Evolutionary conservation across 2,329 filamentous ascomycete genomes (phyloP), one percentile per base, ranked within the genome.

Genomic region (Calonectria pauciramosa): DNA sequence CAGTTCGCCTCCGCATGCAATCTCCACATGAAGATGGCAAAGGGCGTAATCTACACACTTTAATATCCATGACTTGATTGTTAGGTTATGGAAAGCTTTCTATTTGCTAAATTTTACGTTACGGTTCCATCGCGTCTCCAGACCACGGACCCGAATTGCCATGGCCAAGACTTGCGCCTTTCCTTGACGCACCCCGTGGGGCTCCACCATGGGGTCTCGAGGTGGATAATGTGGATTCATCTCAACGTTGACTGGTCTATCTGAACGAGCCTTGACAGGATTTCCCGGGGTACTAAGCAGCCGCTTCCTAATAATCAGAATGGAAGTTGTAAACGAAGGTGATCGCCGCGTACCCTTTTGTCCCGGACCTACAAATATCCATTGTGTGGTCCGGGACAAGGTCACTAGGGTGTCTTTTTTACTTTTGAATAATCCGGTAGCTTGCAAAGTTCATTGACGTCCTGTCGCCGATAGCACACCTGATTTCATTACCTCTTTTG

Each of bases 41-140:
- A 63, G 56, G 56, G 56, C 56, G 36, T 41, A 63, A 63, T 63
- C 56, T 41, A 63, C 56, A 63, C 16, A 23, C 13, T 13, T 63
- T 44, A 34, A 2, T 54, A 18, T 68, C 36, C 1, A 30, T 41
- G 60, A 38, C 38, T 70, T 70, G 59, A 66, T 65, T 28, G n/a
- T 51, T 66, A 52, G 30, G 49, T 66, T 23, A 66, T 60, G 16
- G 34, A 52, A 67, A 52, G 71, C 59, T 63, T 59, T 60, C 30
- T 5, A 34, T 73, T 73, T 73, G 67, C 66, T 66, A 70, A 70
- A 8, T 70, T 49, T 60, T 67, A 70, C 59, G 66, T 59, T 41
- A 59, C 36, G 28, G 60, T 49, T 38, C 49, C 56, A 26, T 36
- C 20, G 49, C 26, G 65, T 32, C 30, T 11, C 60, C 41, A 49